Evolutionary conservation across 352 stramenopile species (phyloP), one percentile per base, ranked within the genome.

Genomic region (Pythium guiyangense): DNA sequence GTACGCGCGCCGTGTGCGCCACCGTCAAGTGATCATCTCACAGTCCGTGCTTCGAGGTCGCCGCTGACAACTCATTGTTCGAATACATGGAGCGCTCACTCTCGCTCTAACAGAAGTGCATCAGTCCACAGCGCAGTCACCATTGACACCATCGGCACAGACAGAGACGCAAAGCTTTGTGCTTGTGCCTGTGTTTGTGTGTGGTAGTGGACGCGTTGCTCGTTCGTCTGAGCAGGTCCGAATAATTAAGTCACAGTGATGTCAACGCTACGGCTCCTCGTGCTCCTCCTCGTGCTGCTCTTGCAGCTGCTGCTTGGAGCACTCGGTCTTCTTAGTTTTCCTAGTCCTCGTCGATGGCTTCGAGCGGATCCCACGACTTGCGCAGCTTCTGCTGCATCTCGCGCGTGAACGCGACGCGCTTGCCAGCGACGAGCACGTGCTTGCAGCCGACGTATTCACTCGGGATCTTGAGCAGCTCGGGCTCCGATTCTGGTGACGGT

Each of bases 331-430:
- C 12, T 29, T 12, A 43, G 49, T 11, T 39, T 10, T 62, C n/a
- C n/a, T 60, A 69, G 40, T 71, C 60, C 54, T 80, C 72, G 43
- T 78, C 60, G n/a, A 84, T 84, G 39, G 59, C 62, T 45, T 84
- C 74, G 42, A 84, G 62, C 14, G 69, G 69, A 20, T 60, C 69
- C 60, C 67, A 84, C 4, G 71, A 73, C 60, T 63, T 58, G 56
- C 64, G 74, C 42, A 66, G 64, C 10, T 60, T 62, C n/a, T n/a
- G n/a, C n/a, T n/a, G n/a, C n/a, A n/a, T n/a, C n/a, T n/a, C n/a
- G n/a, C n/a, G n/a, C n/a, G n/a, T n/a, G n/a, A n/a, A n/a, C n/a
- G n/a, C n/a, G n/a, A n/a, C n/a, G n/a, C n/a, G n/a, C n/a, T n/a
- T n/a, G n/a, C n/a, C n/a, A n/a, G n/a, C n/a, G n/a, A n/a, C n/a